These are phyloP conservation scores for Trichaptum fuscoviolaceum DNA, from an alignment of 768 basidiomycete genomes.

Conservation along the genomic window DNA sequence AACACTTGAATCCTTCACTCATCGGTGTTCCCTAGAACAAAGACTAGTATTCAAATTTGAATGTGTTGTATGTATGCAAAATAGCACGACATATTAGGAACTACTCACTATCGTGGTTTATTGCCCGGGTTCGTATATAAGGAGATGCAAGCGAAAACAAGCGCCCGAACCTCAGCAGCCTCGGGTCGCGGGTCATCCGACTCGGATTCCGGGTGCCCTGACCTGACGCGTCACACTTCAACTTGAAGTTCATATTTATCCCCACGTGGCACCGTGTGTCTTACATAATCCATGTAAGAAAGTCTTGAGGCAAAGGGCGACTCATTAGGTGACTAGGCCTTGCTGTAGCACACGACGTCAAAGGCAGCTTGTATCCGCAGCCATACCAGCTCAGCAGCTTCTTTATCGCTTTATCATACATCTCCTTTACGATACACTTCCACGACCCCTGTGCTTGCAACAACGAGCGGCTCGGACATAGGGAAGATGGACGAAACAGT, in stretches of 20 bases:
- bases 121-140: neutral
- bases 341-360: neutral
- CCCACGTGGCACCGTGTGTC: neutral
- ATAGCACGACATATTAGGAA: too few species aligned
- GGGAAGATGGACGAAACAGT: constrained; percentile 65
- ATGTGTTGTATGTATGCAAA: too few species aligned
- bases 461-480: neutral
- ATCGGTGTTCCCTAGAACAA: too few species aligned
- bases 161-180: neutral
- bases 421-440: neutral
- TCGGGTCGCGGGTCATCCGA: neutral
- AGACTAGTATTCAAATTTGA: too few species aligned
- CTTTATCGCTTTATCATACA: neutral
- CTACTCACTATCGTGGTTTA: too few species aligned
- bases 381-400: too few species aligned
- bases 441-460: neutral
- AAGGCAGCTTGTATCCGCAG: neutral
- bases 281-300: neutral
- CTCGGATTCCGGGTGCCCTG: neutral
- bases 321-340: neutral
- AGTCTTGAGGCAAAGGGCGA: neutral
- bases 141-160: neutral
- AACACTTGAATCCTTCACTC: neutral
- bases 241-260: neutral
- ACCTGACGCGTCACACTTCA: neutral